Evolutionary conservation across 768 basidiomycete species (phyloP).

Genomic region (Suillus luteus): DNA sequence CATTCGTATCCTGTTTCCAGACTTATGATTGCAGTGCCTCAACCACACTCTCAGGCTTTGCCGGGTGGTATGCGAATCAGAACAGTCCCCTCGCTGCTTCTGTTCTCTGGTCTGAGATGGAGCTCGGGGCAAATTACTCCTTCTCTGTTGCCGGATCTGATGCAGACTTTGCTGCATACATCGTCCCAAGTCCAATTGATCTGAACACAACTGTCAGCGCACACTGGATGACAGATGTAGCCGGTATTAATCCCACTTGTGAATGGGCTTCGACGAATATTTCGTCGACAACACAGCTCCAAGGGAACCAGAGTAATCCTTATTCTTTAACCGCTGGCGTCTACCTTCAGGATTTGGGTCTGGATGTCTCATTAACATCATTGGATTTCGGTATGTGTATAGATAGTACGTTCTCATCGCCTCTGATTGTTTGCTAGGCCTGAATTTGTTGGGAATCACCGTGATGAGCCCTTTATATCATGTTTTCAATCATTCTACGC

Average conservation of each 20-base stretch:
- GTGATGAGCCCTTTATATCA: slow-evolving; percentile 12
- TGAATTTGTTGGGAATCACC: neutral
- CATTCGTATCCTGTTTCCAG: neutral
- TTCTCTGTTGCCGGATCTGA: slow-evolving; percentile 21
- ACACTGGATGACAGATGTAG: slow-evolving; percentile 32
- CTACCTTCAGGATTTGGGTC: slow-evolving; percentile 19
- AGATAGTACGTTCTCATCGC: neutral
- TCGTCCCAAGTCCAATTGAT: slow-evolving; percentile 24
- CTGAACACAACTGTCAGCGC: slow-evolving; percentile 21
- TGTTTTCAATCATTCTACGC: slow-evolving; percentile 28
- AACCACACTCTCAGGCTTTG: slow-evolving; percentile 10
- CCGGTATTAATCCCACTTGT: slow-evolving; percentile 28
- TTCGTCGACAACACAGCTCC: slow-evolving; percentile 16
- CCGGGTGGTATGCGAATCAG: slow-evolving; percentile 10
- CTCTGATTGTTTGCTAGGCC: neutral
- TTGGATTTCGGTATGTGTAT: slow-evolving; percentile 14
- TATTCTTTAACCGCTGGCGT: slow-evolving; percentile 10
- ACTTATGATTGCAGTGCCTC: slow-evolving; percentile 6
- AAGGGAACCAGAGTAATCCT: slow-evolving; percentile 14
- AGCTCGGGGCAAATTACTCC: slow-evolving; percentile 27
- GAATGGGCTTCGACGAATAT: slow-evolving; percentile 33
- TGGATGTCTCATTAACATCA: slow-evolving; percentile 19
- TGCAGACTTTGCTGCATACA: slow-evolving; percentile 19
- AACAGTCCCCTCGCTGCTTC: slow-evolving; percentile 22
- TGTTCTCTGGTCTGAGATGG: slow-evolving; percentile 28